Percentiles rank a stretch among this genome's conserved stretches.
Evolutionary conservation across 2,329 filamentous ascomycete species (phyloP).

Genomic region (Ophiobolus disseminans): DNA sequence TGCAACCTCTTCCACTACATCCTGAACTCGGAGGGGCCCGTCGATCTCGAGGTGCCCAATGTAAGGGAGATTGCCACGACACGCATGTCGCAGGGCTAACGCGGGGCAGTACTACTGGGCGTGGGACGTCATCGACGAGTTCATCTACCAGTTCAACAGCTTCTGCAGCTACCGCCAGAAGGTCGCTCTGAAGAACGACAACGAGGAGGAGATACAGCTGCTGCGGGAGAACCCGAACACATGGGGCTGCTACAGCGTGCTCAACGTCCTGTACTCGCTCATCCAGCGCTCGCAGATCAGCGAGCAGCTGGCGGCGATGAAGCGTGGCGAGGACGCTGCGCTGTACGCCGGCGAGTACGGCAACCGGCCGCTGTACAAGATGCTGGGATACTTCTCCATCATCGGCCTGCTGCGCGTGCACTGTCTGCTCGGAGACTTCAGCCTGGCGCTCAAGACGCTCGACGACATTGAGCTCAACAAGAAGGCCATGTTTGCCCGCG

Average conservation of each 20-base stretch:
- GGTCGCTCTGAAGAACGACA: constrained; percentile 80
- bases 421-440: constrained; percentile 96
- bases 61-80: constrained; percentile 64
- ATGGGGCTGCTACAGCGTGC: constrained; percentile 99
- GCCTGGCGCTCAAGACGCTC: constrained; percentile 95
- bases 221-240: constrained; percentile 97
- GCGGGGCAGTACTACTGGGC: constrained; percentile 89
- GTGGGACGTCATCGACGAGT: constrained; percentile 99
- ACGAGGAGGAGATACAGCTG: constrained; percentile 89
- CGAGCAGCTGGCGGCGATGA: constrained; percentile 94
- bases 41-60: constrained; percentile 94
- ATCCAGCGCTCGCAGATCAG: constrained; percentile 98
- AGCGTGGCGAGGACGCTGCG: constrained; percentile 88
- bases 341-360: constrained; percentile 95
- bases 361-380: constrained; percentile 90
- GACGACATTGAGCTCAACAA: constrained; percentile 99
- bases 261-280: constrained; percentile 98
- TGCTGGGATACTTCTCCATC: constrained; percentile 99
- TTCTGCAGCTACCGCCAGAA: constrained; percentile 97
- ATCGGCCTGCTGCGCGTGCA: constrained; percentile 96
- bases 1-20: constrained; percentile 99
- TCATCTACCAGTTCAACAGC: constrained; percentile 99
- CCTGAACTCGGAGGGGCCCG: constrained; percentile 97
- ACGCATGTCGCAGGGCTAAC: constrained; percentile 17
- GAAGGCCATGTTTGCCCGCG: constrained; percentile 99